Evolutionary conservation across 2,329 filamentous ascomycete genomes (phyloP).

Genomic region (Ophiostoma tasmaniense): DNA sequence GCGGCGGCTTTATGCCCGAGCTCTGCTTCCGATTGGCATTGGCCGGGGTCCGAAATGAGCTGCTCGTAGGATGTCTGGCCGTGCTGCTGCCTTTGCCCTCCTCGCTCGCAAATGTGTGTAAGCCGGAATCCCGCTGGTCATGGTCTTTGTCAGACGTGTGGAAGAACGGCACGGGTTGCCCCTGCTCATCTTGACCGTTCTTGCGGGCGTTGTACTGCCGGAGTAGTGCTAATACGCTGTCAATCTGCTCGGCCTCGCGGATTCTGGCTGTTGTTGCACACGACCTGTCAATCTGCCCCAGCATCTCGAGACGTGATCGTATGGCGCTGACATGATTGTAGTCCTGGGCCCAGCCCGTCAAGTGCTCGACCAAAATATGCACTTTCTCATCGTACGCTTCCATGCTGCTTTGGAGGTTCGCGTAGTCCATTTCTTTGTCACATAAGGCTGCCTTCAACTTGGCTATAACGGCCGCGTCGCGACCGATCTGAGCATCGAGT

Average conservation of each 20-base stretch:
- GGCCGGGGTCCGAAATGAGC: constrained; percentile 7
- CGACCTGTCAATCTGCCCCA: constrained; percentile 11
- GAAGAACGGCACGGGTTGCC: neutral
- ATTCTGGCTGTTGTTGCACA: constrained; percentile 7
- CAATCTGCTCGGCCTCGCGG: constrained; percentile 14
- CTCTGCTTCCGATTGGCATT: neutral
- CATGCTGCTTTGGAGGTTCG: constrained; percentile 7
- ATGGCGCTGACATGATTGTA: constrained; percentile 13
- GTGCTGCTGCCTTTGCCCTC: constrained; percentile 2
- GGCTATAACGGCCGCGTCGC: neutral
- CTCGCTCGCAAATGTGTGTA: constrained; percentile 13
- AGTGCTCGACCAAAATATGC: constrained; percentile 9
- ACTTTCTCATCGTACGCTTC: constrained; percentile 15
- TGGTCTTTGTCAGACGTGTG: neutral
- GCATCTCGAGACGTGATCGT: constrained; percentile 14
- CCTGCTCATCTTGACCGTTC: neutral
- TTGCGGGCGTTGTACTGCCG: constrained; percentile 11
- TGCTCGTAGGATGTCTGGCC: neutral
- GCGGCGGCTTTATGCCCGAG: constrained; percentile 13
- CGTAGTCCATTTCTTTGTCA: constrained; percentile 14
- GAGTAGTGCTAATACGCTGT: constrained; percentile 12
- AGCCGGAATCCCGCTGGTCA: constrained; percentile 13
- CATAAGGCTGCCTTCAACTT: constrained; percentile 13
- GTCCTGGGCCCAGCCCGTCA: constrained; percentile 17
- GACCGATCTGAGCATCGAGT: constrained; percentile 4